These are phyloP conservation scores for Datisca glomerata DNA, from an alignment of 306 rosid species.

Conservation along the genomic window DNA sequence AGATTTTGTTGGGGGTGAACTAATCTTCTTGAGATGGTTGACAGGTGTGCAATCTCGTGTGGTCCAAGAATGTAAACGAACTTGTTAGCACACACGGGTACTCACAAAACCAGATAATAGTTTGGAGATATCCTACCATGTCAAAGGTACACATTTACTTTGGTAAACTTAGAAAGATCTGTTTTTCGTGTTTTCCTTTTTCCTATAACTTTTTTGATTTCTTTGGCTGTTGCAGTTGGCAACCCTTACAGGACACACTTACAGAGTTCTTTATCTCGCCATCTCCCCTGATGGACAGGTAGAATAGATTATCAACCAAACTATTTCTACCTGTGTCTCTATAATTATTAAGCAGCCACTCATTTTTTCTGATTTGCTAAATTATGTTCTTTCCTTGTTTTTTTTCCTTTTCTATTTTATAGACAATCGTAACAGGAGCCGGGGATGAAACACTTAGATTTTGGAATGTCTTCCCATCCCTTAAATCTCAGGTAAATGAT, in stretches of 20 bases:
- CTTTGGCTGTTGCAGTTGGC: slow-evolving; percentile 57
- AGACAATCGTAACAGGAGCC: slow-evolving; percentile 99
- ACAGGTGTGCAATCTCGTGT: slow-evolving; percentile 96
- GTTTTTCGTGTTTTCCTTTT: too few relatives aligned
- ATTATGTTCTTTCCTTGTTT: slow-evolving; percentile 12
- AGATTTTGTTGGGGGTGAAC: too few relatives aligned
- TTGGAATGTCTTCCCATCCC: slow-evolving; percentile 97
- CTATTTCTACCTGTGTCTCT: not conserved
- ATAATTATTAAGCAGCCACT: slow-evolving; percentile 4
- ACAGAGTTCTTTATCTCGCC: slow-evolving; percentile 93
- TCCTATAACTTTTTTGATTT: too few relatives aligned
- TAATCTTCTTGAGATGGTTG: too few relatives aligned
- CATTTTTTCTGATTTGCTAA: slow-evolving; percentile 10
- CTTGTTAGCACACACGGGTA: slow-evolving; percentile 97
- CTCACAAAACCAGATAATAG: slow-evolving; percentile 96
- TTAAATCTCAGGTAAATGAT: slow-evolving; percentile 84
- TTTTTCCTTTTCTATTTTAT: slow-evolving; percentile 22
- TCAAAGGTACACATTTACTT: slow-evolving; percentile 54
- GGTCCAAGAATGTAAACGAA: slow-evolving; percentile 99
- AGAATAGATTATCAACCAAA: not conserved
- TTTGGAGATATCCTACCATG: slow-evolving; percentile 98
- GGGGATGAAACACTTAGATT: slow-evolving; percentile 98
- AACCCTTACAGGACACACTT: slow-evolving; percentile 91
- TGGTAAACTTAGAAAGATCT: too few relatives aligned
- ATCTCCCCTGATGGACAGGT: slow-evolving; percentile 99